Base-by-base conservation (phyloP, 2,329 filamentous ascomycete species). In the Colletotrichum shisoi region DNA sequence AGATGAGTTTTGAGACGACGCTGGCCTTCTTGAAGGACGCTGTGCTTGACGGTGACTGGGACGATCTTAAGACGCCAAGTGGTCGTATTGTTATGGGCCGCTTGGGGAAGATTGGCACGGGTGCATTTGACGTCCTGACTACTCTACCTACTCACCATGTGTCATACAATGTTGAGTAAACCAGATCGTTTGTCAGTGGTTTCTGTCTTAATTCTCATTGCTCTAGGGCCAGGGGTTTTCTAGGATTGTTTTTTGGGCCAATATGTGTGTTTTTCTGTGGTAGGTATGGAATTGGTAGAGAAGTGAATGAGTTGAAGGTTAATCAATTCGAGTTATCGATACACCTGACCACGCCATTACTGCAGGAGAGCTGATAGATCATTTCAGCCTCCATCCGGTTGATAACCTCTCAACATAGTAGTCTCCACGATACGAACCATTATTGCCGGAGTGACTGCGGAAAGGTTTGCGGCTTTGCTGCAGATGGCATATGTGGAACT, bases 1-100 rank as follows among this genome's bases (percentile, higher is more conserved):
- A 98, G 85, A 98, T 98, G 94, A 96, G 92, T 78, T 99, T 98
- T 81, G 95, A 99, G 85, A 99, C 95, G 4, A 99, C 95, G 2
- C 86, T 98, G 46, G 90, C 91, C 0, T 97, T 97, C 83, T 84
- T 99, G 74, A 94, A 91, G 78, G 95, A 98, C 75, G 94, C 95
- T 1, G 90, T 97, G 27, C 82, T 96, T 65, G 93, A 96, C 74
- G 89, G 92, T 57, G 95, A 98, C 78, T 92, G 88, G 84, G 95
- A 99, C 78, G 91, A 95, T 73, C 82, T 99, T 68, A 88, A 85
- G 67, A 93, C 91, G 68, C 95, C 95, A 0, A 95, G 91, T 77
- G 90, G 92, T 70, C 87, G 94, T 67, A 91, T 99, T 73, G 94
- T 98, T 56, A 89, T 95, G 76, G 95, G 95, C 17, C 87, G 88